Base-by-base conservation (phyloP, 1,139 yeast genomes). In the Candida pseudocylindracea region DNA sequence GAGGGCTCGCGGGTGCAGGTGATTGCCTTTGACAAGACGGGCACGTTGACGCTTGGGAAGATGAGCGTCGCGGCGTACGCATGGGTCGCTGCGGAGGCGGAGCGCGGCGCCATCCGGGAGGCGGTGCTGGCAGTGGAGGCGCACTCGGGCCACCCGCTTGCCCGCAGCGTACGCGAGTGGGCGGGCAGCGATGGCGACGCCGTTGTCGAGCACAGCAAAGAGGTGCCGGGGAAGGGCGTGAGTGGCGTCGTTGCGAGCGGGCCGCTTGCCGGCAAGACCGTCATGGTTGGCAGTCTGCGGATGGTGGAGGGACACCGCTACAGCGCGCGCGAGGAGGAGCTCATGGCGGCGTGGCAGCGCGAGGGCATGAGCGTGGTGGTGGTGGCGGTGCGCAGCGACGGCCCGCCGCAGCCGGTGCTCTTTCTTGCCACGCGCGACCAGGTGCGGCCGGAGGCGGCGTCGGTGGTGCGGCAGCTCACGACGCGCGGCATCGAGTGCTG, bases 1-100 rank as follows among this genome's bases (percentile, higher is more conserved):
- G 81, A 76, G 44, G 85, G 76, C 2, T 66, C 83, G 2, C 56
- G 55, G 26, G 55, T 72, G 27, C 65, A 67, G 36, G 63, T 72
- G 31, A 67, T 88, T 24, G 57, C 91, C 28, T 85, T 91, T 49
- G 98, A 91, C 53, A 91, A 91, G 51, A 91, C 99, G 0, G 98
- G 98, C 2, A 91, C 98, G 0, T 57, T 91, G 33, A 91, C 99
- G 0, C 59, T 75, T 1, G 98, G 98, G 10, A 56, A 65, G 32
- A 79, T 91, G 92, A 52, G 53, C 33, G 64, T 76, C 2, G 74
- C 81, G 0, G 50, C 53, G 28, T 15, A 15, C 20, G 20, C 20
- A 6, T 15, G 20, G 20, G 6, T 6, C 6, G 20, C 6, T 4
- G 20, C 20, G 20, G 20, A 4, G 20, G 6, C 4, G 20, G 20